Conservation (phyloP, 306 rosid species). For the Mucuna pruriens region DNA sequence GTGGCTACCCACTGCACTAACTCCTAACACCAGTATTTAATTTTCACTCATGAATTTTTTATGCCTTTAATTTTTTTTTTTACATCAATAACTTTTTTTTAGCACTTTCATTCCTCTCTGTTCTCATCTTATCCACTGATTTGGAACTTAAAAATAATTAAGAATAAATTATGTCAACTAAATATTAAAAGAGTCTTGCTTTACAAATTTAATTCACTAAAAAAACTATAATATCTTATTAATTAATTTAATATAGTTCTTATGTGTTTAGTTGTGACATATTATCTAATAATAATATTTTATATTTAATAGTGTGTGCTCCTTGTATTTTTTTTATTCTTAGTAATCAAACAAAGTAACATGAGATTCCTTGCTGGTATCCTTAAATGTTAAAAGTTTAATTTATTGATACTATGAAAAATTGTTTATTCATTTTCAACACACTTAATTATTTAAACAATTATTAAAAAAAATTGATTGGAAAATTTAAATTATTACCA, state of each 20-base stretch:
- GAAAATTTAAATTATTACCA: background rate
- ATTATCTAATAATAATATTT: background rate
- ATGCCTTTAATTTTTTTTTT: too few species aligned
- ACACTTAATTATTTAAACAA: background rate
- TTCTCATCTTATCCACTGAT: background rate
- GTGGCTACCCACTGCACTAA: constrained; percentile 35
- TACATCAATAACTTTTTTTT: background rate
- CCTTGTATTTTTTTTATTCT: too few species aligned
- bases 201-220: background rate
- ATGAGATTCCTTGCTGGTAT: background rate
- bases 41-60: background rate
- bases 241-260: background rate
- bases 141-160: too few species aligned
- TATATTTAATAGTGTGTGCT: background rate
- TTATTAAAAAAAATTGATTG: background rate
- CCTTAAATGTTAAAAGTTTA: background rate
- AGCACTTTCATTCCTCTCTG: background rate
- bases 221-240: too few species aligned
- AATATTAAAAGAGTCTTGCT: background rate
- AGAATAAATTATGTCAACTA: background rate
- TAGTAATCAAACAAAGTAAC: too few species aligned
- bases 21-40: constrained; percentile 5
- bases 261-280: background rate
- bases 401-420: background rate
- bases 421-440: background rate